Evolutionary conservation across 441 rosid genomes (phyloP), one percentile per base, ranked within the genome.

Genomic region (Pelargonium citronellum): DNA sequence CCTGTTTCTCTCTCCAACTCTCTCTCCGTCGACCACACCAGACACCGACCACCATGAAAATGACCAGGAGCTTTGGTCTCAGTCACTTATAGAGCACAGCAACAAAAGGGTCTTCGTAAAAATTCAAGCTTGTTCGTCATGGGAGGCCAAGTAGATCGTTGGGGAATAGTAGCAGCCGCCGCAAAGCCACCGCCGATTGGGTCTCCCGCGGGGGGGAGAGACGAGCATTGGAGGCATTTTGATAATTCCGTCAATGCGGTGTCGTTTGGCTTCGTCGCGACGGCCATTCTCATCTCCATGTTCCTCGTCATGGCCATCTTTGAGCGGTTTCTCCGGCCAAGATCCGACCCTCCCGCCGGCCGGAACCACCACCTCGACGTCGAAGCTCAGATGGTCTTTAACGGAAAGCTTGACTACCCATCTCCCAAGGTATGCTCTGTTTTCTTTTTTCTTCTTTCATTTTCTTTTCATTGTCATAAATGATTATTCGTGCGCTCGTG

Each of bases 181-280:
- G n/a, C n/a, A n/a, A n/a, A n/a, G n/a, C n/a, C n/a, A n/a, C n/a
- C n/a, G n/a, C n/a, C n/a, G n/a, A n/a, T n/a, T n/a, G n/a, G n/a
- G n/a, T n/a, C n/a, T n/a, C n/a, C n/a, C n/a, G n/a, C n/a, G n/a
- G n/a, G n/a, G 71, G 86, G 80, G 66, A 77, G 83, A 74, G 87
- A 80, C 30, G 91, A 84, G 3, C 89, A 84, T 37, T 87, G 90
- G 91, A 85, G 80, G 65, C 81, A 83, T 64, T 89, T 84, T 44
- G 96, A 87, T 66, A 86, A 89, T 82, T 89, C 97, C 10, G 95
- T 88, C 46, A 89, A 85, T 75, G 97, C 99, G 0, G 97, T 47
- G 55, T 47, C 55, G 16, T 47, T 47, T 27, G 30, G 30, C 66
- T 90, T 27, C 30, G 30, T 27, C 30, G 30, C 30, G 3, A 27